Conservation (phyloP, 2,329 filamentous ascomycete genomes). For the Fusarium pininemorale region DNA sequence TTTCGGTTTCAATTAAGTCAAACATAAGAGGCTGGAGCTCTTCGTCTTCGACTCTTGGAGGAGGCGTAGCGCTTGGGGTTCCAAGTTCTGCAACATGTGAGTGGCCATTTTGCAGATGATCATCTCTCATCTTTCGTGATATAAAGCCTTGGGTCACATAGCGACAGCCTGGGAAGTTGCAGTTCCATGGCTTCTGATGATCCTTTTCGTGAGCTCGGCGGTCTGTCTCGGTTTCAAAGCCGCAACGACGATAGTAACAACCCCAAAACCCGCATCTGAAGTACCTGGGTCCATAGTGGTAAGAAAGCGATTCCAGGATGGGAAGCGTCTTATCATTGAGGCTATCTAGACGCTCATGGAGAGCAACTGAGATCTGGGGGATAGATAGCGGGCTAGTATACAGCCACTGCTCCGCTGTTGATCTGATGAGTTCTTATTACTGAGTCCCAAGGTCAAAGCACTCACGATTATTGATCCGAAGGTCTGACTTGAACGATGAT, state of each 20-base stretch:
- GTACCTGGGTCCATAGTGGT: neutral
- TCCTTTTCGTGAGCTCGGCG: neutral
- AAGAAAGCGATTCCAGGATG: rapidly evolving
- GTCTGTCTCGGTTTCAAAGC: rapidly evolving
- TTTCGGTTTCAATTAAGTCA: rapidly evolving
- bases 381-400: no score
- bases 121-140: neutral
- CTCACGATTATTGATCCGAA: neutral
- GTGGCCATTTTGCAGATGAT: rapidly evolving
- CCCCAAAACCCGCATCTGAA: rapidly evolving
- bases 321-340: rapidly evolving
- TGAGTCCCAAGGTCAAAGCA: rapidly evolving
- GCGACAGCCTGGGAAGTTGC: rapidly evolving
- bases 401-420: neutral
- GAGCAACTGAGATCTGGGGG: rapidly evolving
- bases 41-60: neutral
- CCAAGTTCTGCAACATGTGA: rapidly evolving
- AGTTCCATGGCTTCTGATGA: neutral
- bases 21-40: neutral
- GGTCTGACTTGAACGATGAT: rapidly evolving
- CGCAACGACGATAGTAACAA: rapidly evolving
- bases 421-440: rapidly evolving
- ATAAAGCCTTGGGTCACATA: rapidly evolving
- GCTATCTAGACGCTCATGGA: rapidly evolving
- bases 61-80: rapidly evolving